Evolutionary conservation across 768 basidiomycete species (phyloP), one percentile per base, ranked within the genome.

Genomic region (Termitomyces sp.): DNA sequence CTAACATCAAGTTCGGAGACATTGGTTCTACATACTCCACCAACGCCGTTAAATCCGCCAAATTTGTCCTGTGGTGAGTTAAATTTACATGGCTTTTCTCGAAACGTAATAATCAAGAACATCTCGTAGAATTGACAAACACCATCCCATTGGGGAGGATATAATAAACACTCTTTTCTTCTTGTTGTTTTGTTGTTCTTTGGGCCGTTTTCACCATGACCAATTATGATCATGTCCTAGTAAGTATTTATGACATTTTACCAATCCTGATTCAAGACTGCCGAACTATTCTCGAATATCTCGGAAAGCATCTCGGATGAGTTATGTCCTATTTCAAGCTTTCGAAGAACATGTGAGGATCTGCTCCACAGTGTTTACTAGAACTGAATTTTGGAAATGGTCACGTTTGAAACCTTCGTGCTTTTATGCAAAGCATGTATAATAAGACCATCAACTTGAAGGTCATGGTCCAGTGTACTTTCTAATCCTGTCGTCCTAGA

Each of bases 1-100:
- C 47, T 2, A 48, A 48, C 33, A 48, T 48, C 22, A 48, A 48
- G 23, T 48, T 48, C 33, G 47, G 47, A 23, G 47, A 48, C 16
- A 25, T 48, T 36, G 33, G 23, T 36, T 48, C 47, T 16, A 48
- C 47, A 1, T 48, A 49, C 23, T 23, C 42, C 5, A 33, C 20
- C 7, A 9, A 32, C 18, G 6, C 18, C n/a, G 31, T 45, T 3
- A 18, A 47, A 23, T 47, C 46, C 32, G 10, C n/a, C 2, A 13
- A 45, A 31, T 45, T n/a, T 29, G 5, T 18, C 12, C n/a, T 22
- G 32, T 33, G 3, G n/a, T 15, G 16, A 23, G 22, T 16, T 35
- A 16, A 35, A 15, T 23, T 22, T 23, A n/a, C 22, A 16, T 10
- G 22, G 15, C 15, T n/a, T 35, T 11, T 16, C 22, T 48, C 3